Evolutionary conservation across 805 yeast genomes (phyloP).

Genomic region (Cyberlindnera petersonii): DNA sequence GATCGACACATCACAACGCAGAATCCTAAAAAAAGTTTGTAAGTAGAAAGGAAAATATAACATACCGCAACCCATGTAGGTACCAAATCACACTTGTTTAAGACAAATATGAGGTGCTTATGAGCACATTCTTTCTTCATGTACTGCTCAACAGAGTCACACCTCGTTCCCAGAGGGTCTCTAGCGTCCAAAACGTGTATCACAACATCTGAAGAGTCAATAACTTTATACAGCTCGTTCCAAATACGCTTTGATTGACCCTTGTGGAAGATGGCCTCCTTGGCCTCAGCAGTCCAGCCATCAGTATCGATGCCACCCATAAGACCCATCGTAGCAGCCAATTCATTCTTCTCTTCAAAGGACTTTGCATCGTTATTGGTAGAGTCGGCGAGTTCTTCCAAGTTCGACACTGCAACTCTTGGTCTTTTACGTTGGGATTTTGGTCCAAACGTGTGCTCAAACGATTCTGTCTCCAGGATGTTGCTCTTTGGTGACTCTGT

Average conservation of each 20-base stretch:
- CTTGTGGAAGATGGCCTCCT: conserved; percentile 91
- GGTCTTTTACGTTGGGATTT: conserved; percentile 93
- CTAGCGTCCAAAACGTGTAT: conserved; percentile 96
- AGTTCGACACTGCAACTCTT: conserved; percentile 66
- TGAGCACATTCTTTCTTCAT: conserved; percentile 93
- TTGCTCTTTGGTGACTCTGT: conserved; percentile 72
- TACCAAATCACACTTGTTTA: conserved; percentile 96
- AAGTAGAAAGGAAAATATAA: conserved; percentile 32
- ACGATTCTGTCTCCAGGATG: conserved; percentile 87
- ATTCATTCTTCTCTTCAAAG: conserved; percentile 72
- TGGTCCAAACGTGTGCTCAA: conserved; percentile 83
- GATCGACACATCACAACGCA: not conserved
- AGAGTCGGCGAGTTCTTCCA: conserved; percentile 69
- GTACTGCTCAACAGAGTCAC: conserved; percentile 89
- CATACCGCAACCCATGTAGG: conserved; percentile 99
- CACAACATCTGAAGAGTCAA: conserved; percentile 96
- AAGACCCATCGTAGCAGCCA: conserved; percentile 70
- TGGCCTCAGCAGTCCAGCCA: conserved; percentile 86
- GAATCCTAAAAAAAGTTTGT: conserved; percentile 14
- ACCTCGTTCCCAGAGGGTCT: conserved; percentile 95
- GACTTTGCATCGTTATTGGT: conserved; percentile 54
- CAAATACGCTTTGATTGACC: conserved; percentile 98
- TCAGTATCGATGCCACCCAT: conserved; percentile 69
- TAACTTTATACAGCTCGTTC: conserved; percentile 96
- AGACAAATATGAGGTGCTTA: conserved; percentile 88